Conservation (phyloP, 345 rosid genomes). For the Brassica cretica region DNA sequence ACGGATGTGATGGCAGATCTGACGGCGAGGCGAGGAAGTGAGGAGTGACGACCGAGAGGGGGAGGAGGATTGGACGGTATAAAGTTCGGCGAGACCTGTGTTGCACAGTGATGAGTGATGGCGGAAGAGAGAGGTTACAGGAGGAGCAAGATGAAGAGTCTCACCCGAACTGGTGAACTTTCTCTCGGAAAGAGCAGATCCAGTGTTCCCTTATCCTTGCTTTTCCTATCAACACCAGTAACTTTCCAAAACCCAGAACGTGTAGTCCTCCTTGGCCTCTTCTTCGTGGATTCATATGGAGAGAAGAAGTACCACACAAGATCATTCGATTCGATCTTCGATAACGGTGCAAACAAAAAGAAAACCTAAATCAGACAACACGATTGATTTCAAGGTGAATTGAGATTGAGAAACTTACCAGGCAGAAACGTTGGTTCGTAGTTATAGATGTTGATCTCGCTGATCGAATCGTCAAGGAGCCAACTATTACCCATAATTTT, state of each 20-base stretch:
- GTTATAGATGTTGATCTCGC: background rate
- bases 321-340: background rate
- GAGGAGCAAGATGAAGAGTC: background rate
- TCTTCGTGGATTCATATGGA: background rate
- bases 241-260: constrained; percentile 42
- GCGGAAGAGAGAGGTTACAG: background rate
- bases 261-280: constrained; percentile 30
- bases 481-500: background rate
- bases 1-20: background rate
- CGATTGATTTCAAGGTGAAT: background rate
- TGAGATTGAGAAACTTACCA: background rate
- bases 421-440: background rate
- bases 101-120: background rate
- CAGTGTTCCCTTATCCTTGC: constrained; percentile 7
- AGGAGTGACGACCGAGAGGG: background rate
- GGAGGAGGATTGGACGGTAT: background rate
- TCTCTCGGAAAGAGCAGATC: too few relatives aligned
- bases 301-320: background rate
- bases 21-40: background rate
- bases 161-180: background rate
- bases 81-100: background rate
- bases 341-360: background rate
- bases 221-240: constrained; percentile 37
- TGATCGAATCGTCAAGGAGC: background rate
- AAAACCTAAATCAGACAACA: background rate